Evolutionary conservation across 176 grass and related monocot genomes (phyloP).

Genomic region (Melocanna baccifera): DNA sequence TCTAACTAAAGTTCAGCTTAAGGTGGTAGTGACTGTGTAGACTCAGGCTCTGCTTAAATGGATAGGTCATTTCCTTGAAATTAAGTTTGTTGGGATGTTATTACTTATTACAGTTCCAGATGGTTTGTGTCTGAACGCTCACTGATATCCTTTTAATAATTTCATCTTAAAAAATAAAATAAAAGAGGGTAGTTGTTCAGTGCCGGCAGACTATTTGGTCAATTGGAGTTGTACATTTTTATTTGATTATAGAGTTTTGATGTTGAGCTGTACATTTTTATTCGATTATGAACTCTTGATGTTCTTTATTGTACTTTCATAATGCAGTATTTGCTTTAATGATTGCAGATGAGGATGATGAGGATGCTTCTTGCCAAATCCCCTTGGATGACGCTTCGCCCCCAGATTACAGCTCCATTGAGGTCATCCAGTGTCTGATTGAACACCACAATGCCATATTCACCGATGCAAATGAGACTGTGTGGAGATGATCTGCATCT

Average conservation of each 20-base stretch:
- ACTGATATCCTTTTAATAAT: background rate
- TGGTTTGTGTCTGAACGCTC: background rate
- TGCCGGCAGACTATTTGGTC: background rate
- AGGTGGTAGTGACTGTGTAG: background rate
- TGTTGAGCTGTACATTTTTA: background rate
- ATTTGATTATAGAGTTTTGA: background rate
- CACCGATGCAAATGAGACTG: conserved; percentile 73
- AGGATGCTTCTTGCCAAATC: conserved; percentile 80
- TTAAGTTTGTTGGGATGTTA: background rate
- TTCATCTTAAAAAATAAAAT: background rate
- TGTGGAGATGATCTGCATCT: conserved; percentile 60
- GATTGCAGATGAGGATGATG: conserved; percentile 70
- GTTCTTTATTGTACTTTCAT: background rate
- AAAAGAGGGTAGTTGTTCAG: background rate
- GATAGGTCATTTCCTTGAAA: background rate
- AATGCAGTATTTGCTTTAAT: conserved; percentile 20
- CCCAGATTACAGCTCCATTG: conserved; percentile 85
- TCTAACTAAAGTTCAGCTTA: background rate
- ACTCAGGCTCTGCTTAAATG: background rate
- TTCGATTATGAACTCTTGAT: background rate
- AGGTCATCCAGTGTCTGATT: conserved; percentile 90
- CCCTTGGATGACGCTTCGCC: conserved; percentile 75
- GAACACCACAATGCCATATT: conserved; percentile 97
- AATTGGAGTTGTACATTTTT: background rate
- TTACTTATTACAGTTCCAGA: background rate